Evolutionary conservation across 1,284 basidiomycete genomes (phyloP).

Genomic region (Cryptococcus sp.): DNA sequence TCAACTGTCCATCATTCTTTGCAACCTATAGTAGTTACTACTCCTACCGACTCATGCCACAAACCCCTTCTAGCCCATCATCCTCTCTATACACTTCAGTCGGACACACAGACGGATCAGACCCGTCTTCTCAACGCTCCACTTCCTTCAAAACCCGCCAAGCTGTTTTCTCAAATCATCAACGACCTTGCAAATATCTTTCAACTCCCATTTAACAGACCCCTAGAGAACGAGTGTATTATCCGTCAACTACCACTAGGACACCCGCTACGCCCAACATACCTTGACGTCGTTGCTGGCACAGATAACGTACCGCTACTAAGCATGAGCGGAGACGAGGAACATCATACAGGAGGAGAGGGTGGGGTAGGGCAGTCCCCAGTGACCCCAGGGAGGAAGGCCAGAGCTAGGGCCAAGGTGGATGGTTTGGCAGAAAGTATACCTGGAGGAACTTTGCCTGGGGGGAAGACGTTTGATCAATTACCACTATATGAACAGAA

Average conservation of each 20-base stretch:
- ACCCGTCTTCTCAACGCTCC: too few relatives aligned
- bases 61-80: neutral
- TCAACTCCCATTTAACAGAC: neutral
- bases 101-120: too few relatives aligned
- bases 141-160: neutral
- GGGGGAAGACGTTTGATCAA: conserved; percentile 12
- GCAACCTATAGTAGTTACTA: too few relatives aligned
- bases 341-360: neutral
- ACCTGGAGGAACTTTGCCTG: conserved; percentile 6
- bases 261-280: neutral
- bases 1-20: too few relatives aligned
- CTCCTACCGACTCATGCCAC: neutral
- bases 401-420: conserved; percentile 1
- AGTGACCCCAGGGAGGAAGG: neutral
- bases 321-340: neutral
- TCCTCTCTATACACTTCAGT: neutral
- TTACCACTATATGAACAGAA: conserved; percentile 25
- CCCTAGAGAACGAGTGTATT: neutral
- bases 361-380: neutral
- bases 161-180: neutral
- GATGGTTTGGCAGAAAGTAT: conserved; percentile 11
- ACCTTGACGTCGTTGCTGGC: neutral
- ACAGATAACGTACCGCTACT: neutral
- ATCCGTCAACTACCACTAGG: neutral
- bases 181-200: neutral